phyloP scores from a whole-genome alignment of 805 yeast genomes.

The Lipomyces sp. region DNA sequence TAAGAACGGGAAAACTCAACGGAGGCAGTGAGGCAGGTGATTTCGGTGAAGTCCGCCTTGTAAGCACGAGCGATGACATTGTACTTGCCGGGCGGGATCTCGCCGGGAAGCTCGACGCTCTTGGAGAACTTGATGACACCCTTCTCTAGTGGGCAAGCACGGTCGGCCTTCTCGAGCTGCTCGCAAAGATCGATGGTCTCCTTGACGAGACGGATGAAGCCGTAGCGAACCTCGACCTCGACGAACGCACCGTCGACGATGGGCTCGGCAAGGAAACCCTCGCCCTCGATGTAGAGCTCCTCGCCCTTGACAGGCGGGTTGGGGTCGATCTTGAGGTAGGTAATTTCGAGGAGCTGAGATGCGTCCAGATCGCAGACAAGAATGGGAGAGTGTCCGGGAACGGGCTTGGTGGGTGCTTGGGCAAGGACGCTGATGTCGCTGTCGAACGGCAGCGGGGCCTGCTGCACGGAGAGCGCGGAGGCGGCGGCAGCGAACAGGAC shows the following conservation, averaged over 20 bases:
- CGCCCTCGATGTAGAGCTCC: constrained; percentile 74
- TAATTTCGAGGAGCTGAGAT: constrained; percentile 62
- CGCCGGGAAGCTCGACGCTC: constrained; percentile 77
- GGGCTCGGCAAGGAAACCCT: constrained; percentile 55
- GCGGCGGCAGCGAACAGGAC: constrained; percentile 6
- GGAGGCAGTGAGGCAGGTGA: constrained; percentile 68
- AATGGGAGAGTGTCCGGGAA: constrained; percentile 90
- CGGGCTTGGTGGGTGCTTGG: constrained; percentile 44
- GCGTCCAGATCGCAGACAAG: constrained; percentile 65
- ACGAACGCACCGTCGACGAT: constrained; percentile 87
- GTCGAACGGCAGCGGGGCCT: constrained; percentile 24
- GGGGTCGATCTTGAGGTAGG: constrained; percentile 62
- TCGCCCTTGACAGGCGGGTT: constrained; percentile 88
- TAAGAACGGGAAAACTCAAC: constrained; percentile 37
- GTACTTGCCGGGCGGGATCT: constrained; percentile 91
- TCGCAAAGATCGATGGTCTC: constrained; percentile 94
- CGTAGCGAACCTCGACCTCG: constrained; percentile 88
- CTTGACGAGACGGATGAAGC: constrained; percentile 81
- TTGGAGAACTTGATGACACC: constrained; percentile 69
- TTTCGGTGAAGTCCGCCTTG: constrained; percentile 73
- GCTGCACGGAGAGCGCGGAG: constrained; percentile 6
- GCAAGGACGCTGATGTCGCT: background rate
- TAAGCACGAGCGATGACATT: constrained; percentile 84
- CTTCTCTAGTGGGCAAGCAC: constrained; percentile 74
- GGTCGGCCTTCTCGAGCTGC: constrained; percentile 73